Percentiles rank a stretch among this genome's conserved stretches.
These are phyloP conservation scores for Populus davidiana DNA, from an alignment of 345 rosid species.

Conservation along the genomic window DNA sequence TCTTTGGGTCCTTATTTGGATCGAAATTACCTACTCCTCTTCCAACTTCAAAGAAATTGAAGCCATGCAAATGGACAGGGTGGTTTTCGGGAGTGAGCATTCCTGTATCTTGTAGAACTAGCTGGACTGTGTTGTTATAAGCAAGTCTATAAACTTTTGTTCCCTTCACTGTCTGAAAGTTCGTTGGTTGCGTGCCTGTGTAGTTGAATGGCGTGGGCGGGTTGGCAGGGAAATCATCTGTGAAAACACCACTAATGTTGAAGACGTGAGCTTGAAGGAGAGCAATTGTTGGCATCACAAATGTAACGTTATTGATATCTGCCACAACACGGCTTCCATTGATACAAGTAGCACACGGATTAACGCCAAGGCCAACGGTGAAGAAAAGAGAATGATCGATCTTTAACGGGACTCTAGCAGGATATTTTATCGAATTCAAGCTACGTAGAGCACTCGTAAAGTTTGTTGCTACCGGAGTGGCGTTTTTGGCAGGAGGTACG, in stretches of 20 bases:
- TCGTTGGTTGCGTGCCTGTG: conserved; percentile 54
- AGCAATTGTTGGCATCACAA: conserved; percentile 73
- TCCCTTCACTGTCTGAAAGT: conserved; percentile 53
- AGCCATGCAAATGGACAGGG: conserved; percentile 85
- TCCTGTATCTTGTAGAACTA: conserved; percentile 85
- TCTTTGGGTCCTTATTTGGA: conserved; percentile 53
- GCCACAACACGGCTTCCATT: conserved; percentile 82
- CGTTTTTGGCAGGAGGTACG: conserved; percentile 68
- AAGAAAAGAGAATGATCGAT: conserved; percentile 73
- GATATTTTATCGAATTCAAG: conserved; percentile 72
- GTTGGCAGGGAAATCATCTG: conserved; percentile 70
- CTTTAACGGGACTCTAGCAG: conserved; percentile 66
- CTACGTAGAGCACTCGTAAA: conserved; percentile 58
- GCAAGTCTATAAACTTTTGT: conserved; percentile 63
- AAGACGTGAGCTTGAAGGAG: conserved; percentile 82
- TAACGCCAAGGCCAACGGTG: conserved; percentile 74
- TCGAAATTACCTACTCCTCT: conserved; percentile 74
- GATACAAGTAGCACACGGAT: conserved; percentile 70
- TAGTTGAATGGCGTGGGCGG: conserved; percentile 65
- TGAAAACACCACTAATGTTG: conserved; percentile 75
- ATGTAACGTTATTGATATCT: conserved; percentile 70
- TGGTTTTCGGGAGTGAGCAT: conserved; percentile 78
- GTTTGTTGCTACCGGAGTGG: conserved; percentile 62
- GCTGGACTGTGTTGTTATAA: conserved; percentile 72
- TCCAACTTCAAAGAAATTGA: conserved; percentile 76